Conservation (phyloP, 1,284 basidiomycete genomes). For the Nidula niveotomentosa region DNA sequence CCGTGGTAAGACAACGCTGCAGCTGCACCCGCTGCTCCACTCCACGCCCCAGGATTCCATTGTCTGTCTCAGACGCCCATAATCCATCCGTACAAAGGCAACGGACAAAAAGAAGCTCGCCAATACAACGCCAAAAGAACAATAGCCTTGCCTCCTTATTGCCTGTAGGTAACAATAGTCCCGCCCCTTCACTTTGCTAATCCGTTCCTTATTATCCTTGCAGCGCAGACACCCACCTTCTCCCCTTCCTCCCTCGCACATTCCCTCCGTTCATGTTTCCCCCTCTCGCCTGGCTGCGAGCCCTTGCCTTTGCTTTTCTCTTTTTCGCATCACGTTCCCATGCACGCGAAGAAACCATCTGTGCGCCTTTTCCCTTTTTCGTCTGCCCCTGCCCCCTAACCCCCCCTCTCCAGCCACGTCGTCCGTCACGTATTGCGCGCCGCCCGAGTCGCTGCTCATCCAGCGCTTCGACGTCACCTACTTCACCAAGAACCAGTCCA, state of each 20-base stretch:
- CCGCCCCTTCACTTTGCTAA: not conserved
- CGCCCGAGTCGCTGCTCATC: conserved; percentile 77
- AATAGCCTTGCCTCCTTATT: conserved; percentile 19
- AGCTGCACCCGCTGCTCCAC: no score
- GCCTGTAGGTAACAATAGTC: conserved; percentile 3
- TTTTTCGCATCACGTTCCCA: conserved; percentile 36
- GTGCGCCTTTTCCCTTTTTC: conserved; percentile 37
- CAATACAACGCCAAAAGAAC: conserved; percentile 21
- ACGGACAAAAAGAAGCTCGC: not conserved
- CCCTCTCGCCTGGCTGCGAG: conserved; percentile 73
- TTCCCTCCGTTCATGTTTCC: conserved; percentile 48
- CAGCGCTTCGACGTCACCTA: conserved; percentile 82
- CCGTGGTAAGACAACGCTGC: no score
- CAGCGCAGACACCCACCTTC: not conserved
- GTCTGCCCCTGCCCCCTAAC: conserved; percentile 8
- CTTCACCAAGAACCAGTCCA: conserved; percentile 66
- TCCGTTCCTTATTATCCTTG: conserved; percentile 1
- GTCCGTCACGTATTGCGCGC: conserved; percentile 85
- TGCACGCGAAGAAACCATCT: conserved; percentile 55
- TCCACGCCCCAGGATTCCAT: no score
- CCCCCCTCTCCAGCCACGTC: conserved; percentile 61
- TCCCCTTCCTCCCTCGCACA: conserved; percentile 12
- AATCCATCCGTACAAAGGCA: not conserved
- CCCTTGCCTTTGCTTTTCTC: conserved; percentile 39
- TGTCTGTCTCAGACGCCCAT: not conserved